phyloP scores from a whole-genome alignment of 108 stramenopile genomes.

The Cyclotella baltica region DNA sequence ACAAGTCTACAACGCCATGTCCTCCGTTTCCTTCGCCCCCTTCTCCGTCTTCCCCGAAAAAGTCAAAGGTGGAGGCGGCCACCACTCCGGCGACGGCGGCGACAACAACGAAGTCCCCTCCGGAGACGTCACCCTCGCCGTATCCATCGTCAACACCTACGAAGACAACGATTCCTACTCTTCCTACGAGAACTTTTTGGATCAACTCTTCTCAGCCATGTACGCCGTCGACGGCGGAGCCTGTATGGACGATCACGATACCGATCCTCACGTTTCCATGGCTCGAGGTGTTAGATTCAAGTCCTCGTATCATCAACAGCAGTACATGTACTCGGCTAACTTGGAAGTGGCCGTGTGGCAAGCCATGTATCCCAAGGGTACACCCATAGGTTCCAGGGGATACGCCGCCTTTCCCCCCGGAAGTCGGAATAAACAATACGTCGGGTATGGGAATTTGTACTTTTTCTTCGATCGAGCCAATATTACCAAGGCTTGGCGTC shows the following conservation, averaged over 20 bases:
- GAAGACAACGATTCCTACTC: conserved; percentile 71
- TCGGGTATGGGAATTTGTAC: conserved; percentile 91
- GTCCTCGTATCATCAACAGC: conserved; percentile 72
- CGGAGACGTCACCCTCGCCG: conserved; percentile 79
- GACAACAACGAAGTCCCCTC: conserved; percentile 62
- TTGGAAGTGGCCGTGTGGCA: conserved; percentile 94
- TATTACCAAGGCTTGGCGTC: conserved; percentile 84
- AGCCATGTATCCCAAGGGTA: conserved; percentile 91
- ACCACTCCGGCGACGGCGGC: conserved; percentile 69
- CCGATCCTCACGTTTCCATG: conserved; percentile 94
- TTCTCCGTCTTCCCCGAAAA: conserved; percentile 87
- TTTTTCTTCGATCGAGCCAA: conserved; percentile 94
- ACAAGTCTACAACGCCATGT: conserved; percentile 84
- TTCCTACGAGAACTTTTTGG: conserved; percentile 79
- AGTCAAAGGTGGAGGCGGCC: conserved; percentile 86
- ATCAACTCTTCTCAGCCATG: conserved; percentile 82
- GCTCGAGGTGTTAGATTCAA: conserved; percentile 90
- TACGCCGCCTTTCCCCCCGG: conserved; percentile 83
- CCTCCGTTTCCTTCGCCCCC: conserved; percentile 69
- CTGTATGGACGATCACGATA: conserved; percentile 93
- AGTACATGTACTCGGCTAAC: conserved; percentile 80
- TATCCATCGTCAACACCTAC: conserved; percentile 84
- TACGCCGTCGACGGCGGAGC: conserved; percentile 75
- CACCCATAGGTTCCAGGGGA: conserved; percentile 79
- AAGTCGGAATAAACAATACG: conserved; percentile 64